These are phyloP conservation scores for Penicillium oxalicum DNA, from an alignment of 2,329 filamentous ascomycete genomes.

Conservation along the genomic window DNA sequence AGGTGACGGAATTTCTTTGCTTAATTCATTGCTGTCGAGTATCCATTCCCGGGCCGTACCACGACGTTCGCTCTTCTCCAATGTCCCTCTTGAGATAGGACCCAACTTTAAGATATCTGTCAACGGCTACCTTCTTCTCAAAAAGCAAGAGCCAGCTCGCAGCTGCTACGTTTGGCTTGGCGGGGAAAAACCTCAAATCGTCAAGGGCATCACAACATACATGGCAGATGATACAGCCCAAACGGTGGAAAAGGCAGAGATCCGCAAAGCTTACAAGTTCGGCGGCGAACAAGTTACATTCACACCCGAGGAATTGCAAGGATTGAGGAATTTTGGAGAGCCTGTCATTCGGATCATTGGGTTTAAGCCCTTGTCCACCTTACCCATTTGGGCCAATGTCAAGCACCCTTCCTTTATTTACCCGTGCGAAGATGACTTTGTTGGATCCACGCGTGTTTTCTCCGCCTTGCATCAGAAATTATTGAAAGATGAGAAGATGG, in stretches of 20 bases:
- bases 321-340: constrained; percentile 71
- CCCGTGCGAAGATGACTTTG: constrained; percentile 80
- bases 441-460: constrained; percentile 90
- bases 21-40: constrained; percentile 75
- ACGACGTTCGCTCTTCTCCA: constrained; percentile 78
- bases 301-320: constrained; percentile 72
- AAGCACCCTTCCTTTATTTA: constrained; percentile 90
- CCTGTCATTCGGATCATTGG: constrained; percentile 84
- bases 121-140: constrained; percentile 86
- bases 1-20: constrained; percentile 69
- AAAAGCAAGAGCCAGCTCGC: constrained; percentile 72
- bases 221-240: constrained; percentile 72
- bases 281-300: constrained; percentile 87
- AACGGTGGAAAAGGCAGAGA: constrained; percentile 70
- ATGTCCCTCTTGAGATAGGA: constrained; percentile 79
- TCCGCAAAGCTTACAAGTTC: constrained; percentile 92
- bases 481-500: constrained; percentile 70
- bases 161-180: constrained; percentile 84
- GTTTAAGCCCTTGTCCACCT: constrained; percentile 72
- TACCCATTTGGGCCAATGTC: constrained; percentile 78
- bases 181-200: constrained; percentile 80
- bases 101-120: constrained; percentile 81
- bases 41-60: constrained; percentile 86
- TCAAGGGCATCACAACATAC: constrained; percentile 64
- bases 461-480: constrained; percentile 86